Evolutionary conservation across 2,329 filamentous ascomycete species (phyloP).

Genomic region (Venturia oleaginea): DNA sequence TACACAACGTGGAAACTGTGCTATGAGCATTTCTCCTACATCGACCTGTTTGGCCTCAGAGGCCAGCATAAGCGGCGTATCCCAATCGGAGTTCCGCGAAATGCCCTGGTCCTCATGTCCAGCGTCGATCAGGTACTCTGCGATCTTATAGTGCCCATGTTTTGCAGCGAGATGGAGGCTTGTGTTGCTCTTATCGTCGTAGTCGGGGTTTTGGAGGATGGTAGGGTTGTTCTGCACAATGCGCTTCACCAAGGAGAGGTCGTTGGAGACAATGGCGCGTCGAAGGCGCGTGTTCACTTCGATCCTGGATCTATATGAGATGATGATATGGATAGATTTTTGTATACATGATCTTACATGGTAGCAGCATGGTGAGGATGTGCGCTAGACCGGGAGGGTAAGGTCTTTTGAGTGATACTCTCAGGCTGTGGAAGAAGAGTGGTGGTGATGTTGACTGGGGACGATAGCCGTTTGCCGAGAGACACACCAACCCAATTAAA

Average conservation of each 20-base stretch:
- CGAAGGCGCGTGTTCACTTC: conserved; percentile 68
- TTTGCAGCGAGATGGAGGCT: conserved; percentile 73
- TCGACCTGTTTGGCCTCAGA: conserved; percentile 60
- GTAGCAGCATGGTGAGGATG: conserved; percentile 8
- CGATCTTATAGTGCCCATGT: conserved; percentile 61
- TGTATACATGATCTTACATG: conserved; percentile 2
- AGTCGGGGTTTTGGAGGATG: conserved; percentile 71
- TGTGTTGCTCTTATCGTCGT: conserved; percentile 67
- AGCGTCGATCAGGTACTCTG: conserved; percentile 58
- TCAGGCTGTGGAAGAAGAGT: neutral
- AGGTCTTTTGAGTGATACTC: neutral
- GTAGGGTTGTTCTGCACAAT: conserved; percentile 65
- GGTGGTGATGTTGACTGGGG: neutral
- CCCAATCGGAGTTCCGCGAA: conserved; percentile 67
- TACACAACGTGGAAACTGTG: conserved; percentile 54
- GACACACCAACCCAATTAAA: neutral
- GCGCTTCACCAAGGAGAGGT: conserved; percentile 62
- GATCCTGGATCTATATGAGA: conserved; percentile 48
- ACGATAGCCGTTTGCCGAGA: neutral
- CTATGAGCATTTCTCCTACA: conserved; percentile 62
- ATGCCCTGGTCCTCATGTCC: conserved; percentile 68
- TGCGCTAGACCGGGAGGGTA: neutral
- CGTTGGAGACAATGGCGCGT: conserved; percentile 69
- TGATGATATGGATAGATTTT: neutral
- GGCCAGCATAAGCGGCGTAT: conserved; percentile 76